Conservation (phyloP, 2,329 filamentous ascomycete genomes). For the Xylariaceae sp. region DNA sequence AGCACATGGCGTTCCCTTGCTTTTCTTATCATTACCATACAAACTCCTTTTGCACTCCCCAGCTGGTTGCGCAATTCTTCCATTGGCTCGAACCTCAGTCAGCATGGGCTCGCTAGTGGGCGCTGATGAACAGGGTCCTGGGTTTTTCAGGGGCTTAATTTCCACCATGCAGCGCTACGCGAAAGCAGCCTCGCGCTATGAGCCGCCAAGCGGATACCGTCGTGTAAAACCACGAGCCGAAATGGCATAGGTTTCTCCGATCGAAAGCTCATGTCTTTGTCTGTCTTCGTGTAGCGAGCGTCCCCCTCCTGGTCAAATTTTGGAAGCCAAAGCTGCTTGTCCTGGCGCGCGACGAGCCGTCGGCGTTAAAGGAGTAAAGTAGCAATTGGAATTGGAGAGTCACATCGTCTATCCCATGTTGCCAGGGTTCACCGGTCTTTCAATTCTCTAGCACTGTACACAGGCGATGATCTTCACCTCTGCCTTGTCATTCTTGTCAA, state of each 20-base stretch:
- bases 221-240: conserved; percentile 18
- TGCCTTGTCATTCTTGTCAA: conserved; percentile 18
- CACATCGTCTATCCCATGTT: conserved; percentile 1
- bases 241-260: conserved; percentile 17
- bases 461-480: conserved; percentile 33
- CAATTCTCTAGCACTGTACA: not conserved
- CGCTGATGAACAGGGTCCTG: conserved; percentile 14
- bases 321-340: too few species aligned
- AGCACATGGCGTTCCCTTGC: too few species aligned
- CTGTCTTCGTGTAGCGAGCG: conserved; percentile 5
- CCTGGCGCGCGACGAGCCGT: conserved; percentile 2
- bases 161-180: conserved; percentile 34
- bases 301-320: not conserved
- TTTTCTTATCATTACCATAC: not conserved
- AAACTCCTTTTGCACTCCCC: conserved; percentile 20
- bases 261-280: not conserved
- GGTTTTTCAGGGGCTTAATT: conserved; percentile 32
- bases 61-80: conserved; percentile 24
- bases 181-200: conserved; percentile 34
- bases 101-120: conserved; percentile 6
- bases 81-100: not conserved
- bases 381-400: conserved; percentile 7
- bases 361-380: conserved; percentile 1
- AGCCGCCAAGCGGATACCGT: conserved; percentile 31
- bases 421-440: conserved; percentile 17